Evolutionary conservation across 352 stramenopile genomes (phyloP).

Genomic region (Globisporangium splendens): DNA sequence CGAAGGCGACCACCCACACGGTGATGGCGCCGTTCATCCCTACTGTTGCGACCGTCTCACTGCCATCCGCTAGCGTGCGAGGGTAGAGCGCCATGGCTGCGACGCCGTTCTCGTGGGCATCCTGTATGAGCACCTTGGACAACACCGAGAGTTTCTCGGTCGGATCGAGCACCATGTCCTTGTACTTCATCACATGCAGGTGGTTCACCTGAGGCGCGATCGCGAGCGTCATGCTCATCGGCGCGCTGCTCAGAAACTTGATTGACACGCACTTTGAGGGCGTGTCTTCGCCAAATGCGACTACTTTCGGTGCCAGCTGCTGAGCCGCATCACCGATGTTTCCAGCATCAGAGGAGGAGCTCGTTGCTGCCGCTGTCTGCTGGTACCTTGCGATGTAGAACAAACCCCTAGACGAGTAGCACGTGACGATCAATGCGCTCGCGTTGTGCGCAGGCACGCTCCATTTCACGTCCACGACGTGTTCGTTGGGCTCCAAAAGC

Average conservation of each 20-base stretch:
- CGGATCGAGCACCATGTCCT: conserved; percentile 43
- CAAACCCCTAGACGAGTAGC: conserved; percentile 40
- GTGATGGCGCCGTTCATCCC: conserved; percentile 60
- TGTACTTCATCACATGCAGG: conserved; percentile 52
- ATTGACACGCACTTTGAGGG: conserved; percentile 31
- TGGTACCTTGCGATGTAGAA: conserved; percentile 49
- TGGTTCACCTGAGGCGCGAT: conserved; percentile 31
- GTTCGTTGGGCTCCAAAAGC: conserved; percentile 32
- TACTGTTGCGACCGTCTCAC: conserved; percentile 62
- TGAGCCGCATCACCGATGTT: conserved; percentile 17
- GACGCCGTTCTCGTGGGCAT: conserved; percentile 55
- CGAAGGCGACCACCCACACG: conserved; percentile 60
- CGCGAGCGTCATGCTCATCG: conserved; percentile 49
- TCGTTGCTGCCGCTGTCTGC: neutral
- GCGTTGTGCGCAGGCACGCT: conserved; percentile 30
- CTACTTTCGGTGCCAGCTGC: conserved; percentile 33
- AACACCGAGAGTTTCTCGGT: conserved; percentile 43
- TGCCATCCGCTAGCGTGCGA: conserved; percentile 33
- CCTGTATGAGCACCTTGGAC: conserved; percentile 47
- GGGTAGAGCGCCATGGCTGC: conserved; percentile 43
- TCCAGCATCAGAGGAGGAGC: neutral
- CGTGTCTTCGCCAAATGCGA: conserved; percentile 45
- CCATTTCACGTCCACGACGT: conserved; percentile 60
- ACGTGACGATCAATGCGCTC: conserved; percentile 50
- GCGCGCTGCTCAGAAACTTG: conserved; percentile 41